phyloP scores from a whole-genome alignment of 2,329 filamentous ascomycete species.

The Diaporthe citrichinensis region DNA sequence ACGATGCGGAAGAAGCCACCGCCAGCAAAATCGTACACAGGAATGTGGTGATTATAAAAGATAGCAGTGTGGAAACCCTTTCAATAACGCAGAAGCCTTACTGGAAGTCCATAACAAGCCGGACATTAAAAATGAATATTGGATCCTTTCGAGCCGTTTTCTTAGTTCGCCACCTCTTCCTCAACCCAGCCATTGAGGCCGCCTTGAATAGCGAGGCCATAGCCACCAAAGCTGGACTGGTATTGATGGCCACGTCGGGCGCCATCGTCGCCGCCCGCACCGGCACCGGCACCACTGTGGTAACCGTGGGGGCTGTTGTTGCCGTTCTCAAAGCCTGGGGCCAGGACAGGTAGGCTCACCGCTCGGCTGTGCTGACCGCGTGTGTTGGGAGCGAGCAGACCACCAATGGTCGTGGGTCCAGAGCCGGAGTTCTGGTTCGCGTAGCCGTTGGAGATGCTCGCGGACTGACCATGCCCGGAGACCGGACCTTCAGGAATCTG shows the following conservation, averaged over 20 bases:
- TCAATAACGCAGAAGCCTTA: constrained; percentile 36
- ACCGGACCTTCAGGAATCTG: constrained; percentile 74
- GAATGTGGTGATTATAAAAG: constrained; percentile 42
- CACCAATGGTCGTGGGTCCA: constrained; percentile 79
- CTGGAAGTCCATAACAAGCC: constrained; percentile 41
- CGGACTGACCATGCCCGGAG: constrained; percentile 75
- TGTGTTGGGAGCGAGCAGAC: constrained; percentile 81
- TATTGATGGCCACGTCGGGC: constrained; percentile 77
- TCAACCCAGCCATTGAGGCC: constrained; percentile 78
- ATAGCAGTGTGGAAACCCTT: constrained; percentile 39
- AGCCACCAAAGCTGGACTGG: constrained; percentile 73
- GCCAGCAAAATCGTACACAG: constrained; percentile 40
- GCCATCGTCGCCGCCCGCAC: constrained; percentile 60
- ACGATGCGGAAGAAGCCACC: constrained; percentile 37
- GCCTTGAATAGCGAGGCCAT: constrained; percentile 74
- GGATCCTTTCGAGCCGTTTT: constrained; percentile 40
- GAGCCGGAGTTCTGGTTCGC: constrained; percentile 65
- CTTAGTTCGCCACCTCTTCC: constrained; percentile 74
- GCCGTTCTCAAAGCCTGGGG: constrained; percentile 74
- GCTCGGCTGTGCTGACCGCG: constrained; percentile 81
- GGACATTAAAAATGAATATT: constrained; percentile 46
- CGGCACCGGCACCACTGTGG: constrained; percentile 47
- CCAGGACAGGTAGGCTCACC: constrained; percentile 85
- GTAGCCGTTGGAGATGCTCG: constrained; percentile 76
- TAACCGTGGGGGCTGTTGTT: constrained; percentile 65